Evolutionary conservation across 352 stramenopile species (phyloP).

Genomic region (Blastocystis sp.): DNA sequence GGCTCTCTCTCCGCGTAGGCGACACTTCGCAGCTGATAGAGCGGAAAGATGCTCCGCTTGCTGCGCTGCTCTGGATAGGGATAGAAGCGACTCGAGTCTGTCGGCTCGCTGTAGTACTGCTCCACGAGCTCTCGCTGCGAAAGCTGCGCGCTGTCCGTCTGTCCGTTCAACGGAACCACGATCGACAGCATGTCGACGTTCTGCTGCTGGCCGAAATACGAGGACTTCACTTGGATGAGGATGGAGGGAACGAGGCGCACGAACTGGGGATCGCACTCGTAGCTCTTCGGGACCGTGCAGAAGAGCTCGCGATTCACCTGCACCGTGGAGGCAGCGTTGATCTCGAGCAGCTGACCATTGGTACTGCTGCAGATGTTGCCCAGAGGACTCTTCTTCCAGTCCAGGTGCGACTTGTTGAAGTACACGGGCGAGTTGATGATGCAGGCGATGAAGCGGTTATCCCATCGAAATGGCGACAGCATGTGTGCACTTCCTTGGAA

Average conservation of each 20-base stretch:
- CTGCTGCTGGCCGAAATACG: background rate
- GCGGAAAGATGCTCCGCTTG: background rate
- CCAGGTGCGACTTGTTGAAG: background rate
- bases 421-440: constrained; percentile 31
- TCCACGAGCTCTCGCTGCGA: background rate
- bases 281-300: background rate
- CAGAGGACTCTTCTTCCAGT: background rate
- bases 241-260: background rate
- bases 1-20: background rate
- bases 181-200: background rate
- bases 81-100: background rate
- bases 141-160: background rate
- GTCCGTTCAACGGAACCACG: background rate
- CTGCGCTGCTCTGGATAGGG: constrained; percentile 12
- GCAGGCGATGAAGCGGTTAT: constrained; percentile 24
- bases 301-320: background rate
- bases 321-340: background rate
- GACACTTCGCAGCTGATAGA: background rate
- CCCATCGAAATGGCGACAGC: background rate
- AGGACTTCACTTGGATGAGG: background rate
- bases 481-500: background rate
- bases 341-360: background rate
- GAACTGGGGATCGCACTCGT: background rate
- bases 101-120: background rate
- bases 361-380: constrained; percentile 13